A percentile compares a stretch with the other conserved stretches of the same genome.
Evolutionary conservation across 108 stramenopile species (phyloP).

Genomic region (Seminavis robusta): DNA sequence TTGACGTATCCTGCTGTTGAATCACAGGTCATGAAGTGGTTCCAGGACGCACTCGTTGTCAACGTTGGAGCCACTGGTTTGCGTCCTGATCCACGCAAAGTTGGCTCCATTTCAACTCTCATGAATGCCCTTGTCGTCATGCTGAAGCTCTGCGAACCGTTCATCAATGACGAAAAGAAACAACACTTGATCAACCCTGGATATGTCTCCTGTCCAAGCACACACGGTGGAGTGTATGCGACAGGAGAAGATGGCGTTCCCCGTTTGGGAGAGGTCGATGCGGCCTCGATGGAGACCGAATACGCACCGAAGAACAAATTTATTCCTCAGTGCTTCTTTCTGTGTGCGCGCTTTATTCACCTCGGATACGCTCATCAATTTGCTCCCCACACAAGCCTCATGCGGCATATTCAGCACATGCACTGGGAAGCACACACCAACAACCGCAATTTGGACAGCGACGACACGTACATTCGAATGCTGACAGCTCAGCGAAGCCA

Average conservation of each 20-base stretch:
- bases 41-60: conserved; percentile 72
- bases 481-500: conserved; percentile 49
- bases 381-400: conserved; percentile 44
- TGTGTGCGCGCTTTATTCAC: conserved; percentile 65
- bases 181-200: conserved; percentile 63
- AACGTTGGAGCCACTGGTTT: conserved; percentile 72
- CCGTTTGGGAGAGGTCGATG: conserved; percentile 60
- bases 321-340: conserved; percentile 83
- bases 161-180: conserved; percentile 55
- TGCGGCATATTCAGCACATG: conserved; percentile 52
- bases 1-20: neutral
- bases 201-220: conserved; percentile 58
- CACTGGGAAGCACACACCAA: conserved; percentile 54
- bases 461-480: conserved; percentile 61
- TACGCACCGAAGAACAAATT: conserved; percentile 83
- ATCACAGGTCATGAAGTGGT: conserved; percentile 64
- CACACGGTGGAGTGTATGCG: conserved; percentile 66
- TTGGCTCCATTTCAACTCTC: conserved; percentile 48
- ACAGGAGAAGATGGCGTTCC: conserved; percentile 68
- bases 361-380: conserved; percentile 63
- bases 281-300: neutral
- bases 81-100: conserved; percentile 71
- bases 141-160: conserved; percentile 82
- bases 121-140: conserved; percentile 62
- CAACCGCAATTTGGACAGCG: conserved; percentile 52